These are phyloP conservation scores for Leishmania amazonensis DNA, from an alignment of 208 protist species.

Conservation along the genomic window DNA sequence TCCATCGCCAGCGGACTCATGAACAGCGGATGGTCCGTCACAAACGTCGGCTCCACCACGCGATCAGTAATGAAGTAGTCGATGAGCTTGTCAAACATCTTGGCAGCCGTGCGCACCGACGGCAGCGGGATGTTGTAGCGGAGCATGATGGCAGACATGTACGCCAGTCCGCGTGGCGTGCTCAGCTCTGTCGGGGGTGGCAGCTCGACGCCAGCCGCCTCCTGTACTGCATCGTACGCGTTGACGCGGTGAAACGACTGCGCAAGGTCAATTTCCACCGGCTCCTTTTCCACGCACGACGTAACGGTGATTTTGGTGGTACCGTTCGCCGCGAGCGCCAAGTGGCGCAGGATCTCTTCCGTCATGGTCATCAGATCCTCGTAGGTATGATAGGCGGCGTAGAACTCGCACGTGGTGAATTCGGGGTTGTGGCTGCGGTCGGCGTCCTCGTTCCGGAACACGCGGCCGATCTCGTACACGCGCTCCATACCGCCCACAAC, in stretches of 20 bases:
- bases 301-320: constrained; percentile 45
- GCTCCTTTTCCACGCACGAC: constrained; percentile 29
- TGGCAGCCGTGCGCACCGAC: constrained; percentile 88
- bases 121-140: constrained; percentile 78
- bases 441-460: constrained; percentile 96
- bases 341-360: constrained; percentile 88
- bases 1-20: constrained; percentile 94
- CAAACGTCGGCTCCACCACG: constrained; percentile 94
- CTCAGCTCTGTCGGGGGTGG: constrained; percentile 79
- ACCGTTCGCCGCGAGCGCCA: constrained; percentile 63
- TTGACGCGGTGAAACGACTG: constrained; percentile 86
- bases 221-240: constrained; percentile 90
- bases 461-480: constrained; percentile 95
- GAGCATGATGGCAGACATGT: constrained; percentile 88
- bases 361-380: constrained; percentile 94
- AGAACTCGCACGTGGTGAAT: constrained; percentile 95
- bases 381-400: constrained; percentile 95
- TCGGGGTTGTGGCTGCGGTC: constrained; percentile 96
- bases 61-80: constrained; percentile 92
- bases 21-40: constrained; percentile 94
- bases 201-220: constrained; percentile 66
- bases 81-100: constrained; percentile 93
- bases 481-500: constrained; percentile 94
- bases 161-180: constrained; percentile 73
- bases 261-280: constrained; percentile 81